Evolutionary conservation across 768 basidiomycete species (phyloP).

Genomic region (Naematelia aurantialba): DNA sequence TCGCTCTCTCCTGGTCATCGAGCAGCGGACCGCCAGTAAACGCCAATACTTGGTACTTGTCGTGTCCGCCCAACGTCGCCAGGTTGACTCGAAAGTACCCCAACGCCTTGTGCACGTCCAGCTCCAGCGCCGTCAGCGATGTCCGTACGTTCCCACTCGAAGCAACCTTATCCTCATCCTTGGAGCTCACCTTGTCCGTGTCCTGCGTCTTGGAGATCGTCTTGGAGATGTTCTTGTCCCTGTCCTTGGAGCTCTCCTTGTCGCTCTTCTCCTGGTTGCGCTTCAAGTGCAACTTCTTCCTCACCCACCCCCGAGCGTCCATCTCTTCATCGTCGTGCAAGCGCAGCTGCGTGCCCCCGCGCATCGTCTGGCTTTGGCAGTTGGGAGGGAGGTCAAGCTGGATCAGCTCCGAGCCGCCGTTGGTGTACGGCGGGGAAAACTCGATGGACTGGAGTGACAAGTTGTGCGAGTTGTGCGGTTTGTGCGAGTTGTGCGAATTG

Average conservation of each 20-base stretch:
- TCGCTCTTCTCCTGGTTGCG: not conserved
- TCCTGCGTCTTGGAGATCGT: too few relatives aligned
- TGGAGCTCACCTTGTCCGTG: too few relatives aligned
- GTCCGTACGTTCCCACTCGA: too few relatives aligned
- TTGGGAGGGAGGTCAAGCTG: not conserved
- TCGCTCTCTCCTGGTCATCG: slow-evolving; percentile 56
- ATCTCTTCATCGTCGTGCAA: slow-evolving; percentile 16
- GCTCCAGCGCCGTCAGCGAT: too few relatives aligned
- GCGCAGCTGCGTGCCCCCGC: slow-evolving; percentile 3
- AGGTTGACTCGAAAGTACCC: slow-evolving; percentile 57
- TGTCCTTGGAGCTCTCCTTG: not conserved
- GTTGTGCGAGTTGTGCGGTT: not conserved
- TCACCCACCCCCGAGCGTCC: slow-evolving; percentile 34
- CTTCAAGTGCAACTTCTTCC: slow-evolving; percentile 23
- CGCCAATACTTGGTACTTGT: slow-evolving; percentile 75
- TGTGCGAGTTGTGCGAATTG: too few relatives aligned
- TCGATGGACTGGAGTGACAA: slow-evolving; percentile 27
- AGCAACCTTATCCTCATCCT: too few relatives aligned
- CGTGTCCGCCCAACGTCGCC: slow-evolving; percentile 57
- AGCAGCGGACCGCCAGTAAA: slow-evolving; percentile 70
- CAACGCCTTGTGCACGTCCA: slow-evolving; percentile 21
- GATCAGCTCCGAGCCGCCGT: slow-evolving; percentile 28
- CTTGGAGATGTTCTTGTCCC: too few relatives aligned
- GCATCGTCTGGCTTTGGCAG: not conserved
- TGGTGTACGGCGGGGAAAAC: slow-evolving; percentile 35